Percentiles rank a stretch among this genome's conserved stretches.
Conservation (phyloP, 257 asterid species). For the Paulownia fortunei region DNA sequence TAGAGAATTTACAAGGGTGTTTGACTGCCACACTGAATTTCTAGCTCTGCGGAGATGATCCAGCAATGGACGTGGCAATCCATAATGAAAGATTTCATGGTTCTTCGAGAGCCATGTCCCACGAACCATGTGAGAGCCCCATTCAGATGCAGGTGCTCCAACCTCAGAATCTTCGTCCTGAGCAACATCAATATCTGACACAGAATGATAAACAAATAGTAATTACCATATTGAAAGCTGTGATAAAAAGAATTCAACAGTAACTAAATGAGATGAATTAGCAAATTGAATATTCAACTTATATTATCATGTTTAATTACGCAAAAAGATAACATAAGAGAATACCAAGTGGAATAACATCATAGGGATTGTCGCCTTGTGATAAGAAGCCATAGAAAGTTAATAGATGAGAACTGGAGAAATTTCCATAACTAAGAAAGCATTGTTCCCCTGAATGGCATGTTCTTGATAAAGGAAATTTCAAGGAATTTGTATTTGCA, state of each 20-base stretch:
- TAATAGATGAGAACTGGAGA: conserved; percentile 83
- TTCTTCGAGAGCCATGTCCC: conserved; percentile 89
- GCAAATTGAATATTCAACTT: conserved; percentile 11
- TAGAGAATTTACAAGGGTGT: conserved; percentile 47
- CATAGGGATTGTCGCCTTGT: conserved; percentile 72
- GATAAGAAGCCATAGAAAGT: conserved; percentile 95
- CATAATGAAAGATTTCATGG: conserved; percentile 66
- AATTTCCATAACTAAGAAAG: conserved; percentile 87
- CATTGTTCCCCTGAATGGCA: conserved; percentile 86
- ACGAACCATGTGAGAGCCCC: conserved; percentile 87
- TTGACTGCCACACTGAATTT: conserved; percentile 39
- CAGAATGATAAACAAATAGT: conserved; percentile 10
- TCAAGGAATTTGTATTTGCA: conserved; percentile 58
- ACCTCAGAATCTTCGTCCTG: conserved; percentile 46
- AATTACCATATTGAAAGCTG: background rate
- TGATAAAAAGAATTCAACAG: background rate
- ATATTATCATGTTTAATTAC: background rate
- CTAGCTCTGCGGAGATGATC: conserved; percentile 69
- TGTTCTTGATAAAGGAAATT: conserved; percentile 79
- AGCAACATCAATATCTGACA: conserved; percentile 64
- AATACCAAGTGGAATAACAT: conserved; percentile 87
- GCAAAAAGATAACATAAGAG: conserved; percentile 11
- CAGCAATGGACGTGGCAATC: conserved; percentile 74
- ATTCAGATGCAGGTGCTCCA: conserved; percentile 41
- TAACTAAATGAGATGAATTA: background rate